Evolutionary conservation across 345 rosid genomes (phyloP), one percentile per base, ranked within the genome.

Genomic region (Populus simonii): DNA sequence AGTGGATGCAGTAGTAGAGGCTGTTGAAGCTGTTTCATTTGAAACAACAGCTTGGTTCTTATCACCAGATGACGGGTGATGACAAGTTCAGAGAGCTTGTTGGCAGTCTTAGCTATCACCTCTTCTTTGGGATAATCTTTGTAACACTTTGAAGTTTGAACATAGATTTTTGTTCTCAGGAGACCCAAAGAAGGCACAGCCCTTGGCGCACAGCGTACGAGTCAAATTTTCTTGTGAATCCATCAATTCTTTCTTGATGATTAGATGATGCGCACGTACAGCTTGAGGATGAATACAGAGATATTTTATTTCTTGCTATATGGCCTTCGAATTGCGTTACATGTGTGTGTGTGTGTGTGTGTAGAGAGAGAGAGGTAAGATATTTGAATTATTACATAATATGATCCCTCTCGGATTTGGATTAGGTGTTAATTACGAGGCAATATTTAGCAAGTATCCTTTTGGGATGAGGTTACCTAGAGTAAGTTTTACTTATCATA

Each of bases 101-200:
- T 8, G 43, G 43, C 43, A 39, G 43, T 39, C 43, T 7, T 8
- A 1, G 43, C 10, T 7, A 39, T 39, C 4, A 23, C 3, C 38
- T 33, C 31, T 17, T 57, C 45, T 61, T 43, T 70, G 70, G 70
- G 78, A 79, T 55, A 74, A 61, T 80, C 76, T 1, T 73, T 70
- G 76, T 84, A 82, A 73, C 89, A 86, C 74, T 66, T 76, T 12
- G 89, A 84, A 86, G 72, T 66, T 76, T 12, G 89, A 84, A 66
- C 87, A 80, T 13, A 82, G 59, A 61, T 80, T 78, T 35, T 55
- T 68, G 17, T 63, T 47, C 4, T 47, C 53, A 4, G 53, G 53
- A 47, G 53, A 47, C 18, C 53, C 53, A 47, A 15, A 47, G 53
- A 47, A 4, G 53, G 20, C 53, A 15, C 20, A 47, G 6, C 53